phyloP scores from a whole-genome alignment of 1,139 yeast species.

The Yamadazyma diospyri region DNA sequence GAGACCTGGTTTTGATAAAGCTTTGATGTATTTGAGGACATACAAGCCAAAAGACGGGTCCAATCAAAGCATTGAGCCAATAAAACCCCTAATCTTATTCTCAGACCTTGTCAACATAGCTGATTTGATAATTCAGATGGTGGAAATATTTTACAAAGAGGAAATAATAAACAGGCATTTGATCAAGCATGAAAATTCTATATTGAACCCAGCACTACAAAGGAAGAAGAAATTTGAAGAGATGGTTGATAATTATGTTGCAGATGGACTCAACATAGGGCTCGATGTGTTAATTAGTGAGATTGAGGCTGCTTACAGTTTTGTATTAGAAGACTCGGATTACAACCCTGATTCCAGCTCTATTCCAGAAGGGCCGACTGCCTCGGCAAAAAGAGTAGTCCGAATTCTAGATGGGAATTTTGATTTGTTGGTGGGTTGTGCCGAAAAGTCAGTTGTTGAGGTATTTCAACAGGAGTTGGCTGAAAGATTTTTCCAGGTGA shows the following conservation, averaged over 20 bases:
- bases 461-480: slow-evolving; percentile 95
- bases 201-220: slow-evolving; percentile 75
- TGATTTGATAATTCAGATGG: slow-evolving; percentile 88
- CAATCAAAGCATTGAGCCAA: slow-evolving; percentile 27
- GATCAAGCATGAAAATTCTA: slow-evolving; percentile 68
- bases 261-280: slow-evolving; percentile 87
- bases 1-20: slow-evolving; percentile 77
- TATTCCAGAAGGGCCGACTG: slow-evolving; percentile 54
- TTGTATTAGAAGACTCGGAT: slow-evolving; percentile 7
- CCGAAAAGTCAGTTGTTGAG: slow-evolving; percentile 84
- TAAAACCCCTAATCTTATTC: slow-evolving; percentile 82
- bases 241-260: slow-evolving; percentile 81
- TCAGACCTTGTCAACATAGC: slow-evolving; percentile 91
- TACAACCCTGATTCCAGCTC: slow-evolving; percentile 9
- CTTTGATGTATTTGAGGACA: slow-evolving; percentile 61
- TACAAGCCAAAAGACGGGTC: slow-evolving; percentile 52
- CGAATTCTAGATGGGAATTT: slow-evolving; percentile 70
- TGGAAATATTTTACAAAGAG: slow-evolving; percentile 85
- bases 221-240: slow-evolving; percentile 78
- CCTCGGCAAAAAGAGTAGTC: slow-evolving; percentile 63
- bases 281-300: slow-evolving; percentile 84
- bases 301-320: slow-evolving; percentile 41
- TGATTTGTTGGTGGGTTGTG: slow-evolving; percentile 70
- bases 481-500: slow-evolving; percentile 71
- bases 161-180: slow-evolving; percentile 65